Evolutionary conservation across 2,329 filamentous ascomycete genomes (phyloP).

Genomic region (Huntiella savannae): DNA sequence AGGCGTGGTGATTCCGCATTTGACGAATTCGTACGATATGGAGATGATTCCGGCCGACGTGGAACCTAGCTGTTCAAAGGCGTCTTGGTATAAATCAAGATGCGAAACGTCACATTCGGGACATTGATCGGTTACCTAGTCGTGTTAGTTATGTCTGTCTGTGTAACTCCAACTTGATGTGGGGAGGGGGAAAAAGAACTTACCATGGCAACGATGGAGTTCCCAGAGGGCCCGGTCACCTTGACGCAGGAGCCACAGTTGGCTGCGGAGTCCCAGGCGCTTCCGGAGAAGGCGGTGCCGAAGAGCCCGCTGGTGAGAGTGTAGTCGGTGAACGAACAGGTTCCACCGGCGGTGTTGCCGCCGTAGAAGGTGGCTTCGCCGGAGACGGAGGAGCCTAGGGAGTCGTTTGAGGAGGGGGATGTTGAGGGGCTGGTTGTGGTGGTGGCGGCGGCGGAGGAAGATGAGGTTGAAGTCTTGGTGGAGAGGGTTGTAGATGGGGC

Average conservation of each 20-base stretch:
- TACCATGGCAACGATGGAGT: slow-evolving; percentile 45
- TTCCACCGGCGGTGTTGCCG: slow-evolving; percentile 37
- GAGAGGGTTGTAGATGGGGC: background rate
- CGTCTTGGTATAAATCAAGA: slow-evolving; percentile 27
- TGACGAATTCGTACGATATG: slow-evolving; percentile 20
- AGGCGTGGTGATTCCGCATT: slow-evolving; percentile 24
- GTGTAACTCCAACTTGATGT: background rate
- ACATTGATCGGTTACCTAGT: slow-evolving; percentile 26
- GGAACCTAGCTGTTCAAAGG: slow-evolving; percentile 21
- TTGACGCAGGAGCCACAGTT: slow-evolving; percentile 43
- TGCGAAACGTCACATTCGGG: slow-evolving; percentile 23
- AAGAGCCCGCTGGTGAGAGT: slow-evolving; percentile 37
- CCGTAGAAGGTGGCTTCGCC: slow-evolving; percentile 29
- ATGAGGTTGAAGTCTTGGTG: background rate
- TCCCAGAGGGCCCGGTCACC: slow-evolving; percentile 37
- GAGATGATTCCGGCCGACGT: slow-evolving; percentile 19
- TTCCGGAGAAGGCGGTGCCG: slow-evolving; percentile 41
- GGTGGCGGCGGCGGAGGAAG: background rate
- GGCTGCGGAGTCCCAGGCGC: slow-evolving; percentile 34
- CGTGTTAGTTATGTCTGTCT: background rate
- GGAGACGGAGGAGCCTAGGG: background rate
- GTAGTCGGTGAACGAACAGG: slow-evolving; percentile 45
- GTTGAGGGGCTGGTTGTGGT: background rate
- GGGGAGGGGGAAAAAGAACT: slow-evolving; percentile 11
- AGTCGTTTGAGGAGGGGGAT: background rate